phyloP scores from a whole-genome alignment of 768 basidiomycete genomes.

The Boletus sensibilis region DNA sequence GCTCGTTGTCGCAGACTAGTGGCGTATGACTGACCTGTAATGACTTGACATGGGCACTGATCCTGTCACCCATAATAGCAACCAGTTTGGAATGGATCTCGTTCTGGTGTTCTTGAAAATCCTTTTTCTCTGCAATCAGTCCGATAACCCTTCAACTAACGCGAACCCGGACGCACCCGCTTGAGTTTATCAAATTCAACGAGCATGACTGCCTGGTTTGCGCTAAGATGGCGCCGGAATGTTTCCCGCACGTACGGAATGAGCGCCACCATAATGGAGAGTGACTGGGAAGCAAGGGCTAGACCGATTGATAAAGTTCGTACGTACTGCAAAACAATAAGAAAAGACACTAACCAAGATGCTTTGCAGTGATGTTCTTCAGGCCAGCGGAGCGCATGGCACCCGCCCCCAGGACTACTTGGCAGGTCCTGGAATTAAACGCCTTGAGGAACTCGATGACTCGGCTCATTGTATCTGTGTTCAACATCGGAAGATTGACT shows the following conservation, averaged over 20 bases:
- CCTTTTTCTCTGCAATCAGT: constrained; percentile 43
- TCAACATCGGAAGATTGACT: constrained; percentile 83
- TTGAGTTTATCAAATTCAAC: constrained; percentile 98
- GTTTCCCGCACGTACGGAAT: constrained; percentile 96
- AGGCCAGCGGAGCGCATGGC: constrained; percentile 98
- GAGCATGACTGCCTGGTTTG: constrained; percentile 94
- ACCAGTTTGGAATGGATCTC: constrained; percentile 98
- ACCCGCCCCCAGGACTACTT: constrained; percentile 96
- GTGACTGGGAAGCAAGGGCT: constrained; percentile 95
- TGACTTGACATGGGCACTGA: constrained; percentile 80
- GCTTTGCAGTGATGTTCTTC: constrained; percentile 98
- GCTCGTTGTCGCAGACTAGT: neutral
- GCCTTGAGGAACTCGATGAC: constrained; percentile 95
- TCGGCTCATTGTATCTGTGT: constrained; percentile 92
- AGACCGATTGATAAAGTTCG: constrained; percentile 18
- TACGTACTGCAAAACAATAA: constrained; percentile 19
- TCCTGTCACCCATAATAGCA: constrained; percentile 95
- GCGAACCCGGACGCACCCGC: constrained; percentile 56
- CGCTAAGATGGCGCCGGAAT: constrained; percentile 88
- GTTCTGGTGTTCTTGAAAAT: constrained; percentile 98
- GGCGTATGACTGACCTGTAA: constrained; percentile 56
- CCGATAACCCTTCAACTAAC: neutral
- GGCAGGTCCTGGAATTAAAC: constrained; percentile 97
- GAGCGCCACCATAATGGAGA: constrained; percentile 91
- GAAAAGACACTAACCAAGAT: constrained; percentile 63